A percentile compares a stretch with the other conserved stretches of the same genome.
Evolutionary conservation across 2,329 filamentous ascomycete species (phyloP).

Genomic region (Neofusicoccum parvum): DNA sequence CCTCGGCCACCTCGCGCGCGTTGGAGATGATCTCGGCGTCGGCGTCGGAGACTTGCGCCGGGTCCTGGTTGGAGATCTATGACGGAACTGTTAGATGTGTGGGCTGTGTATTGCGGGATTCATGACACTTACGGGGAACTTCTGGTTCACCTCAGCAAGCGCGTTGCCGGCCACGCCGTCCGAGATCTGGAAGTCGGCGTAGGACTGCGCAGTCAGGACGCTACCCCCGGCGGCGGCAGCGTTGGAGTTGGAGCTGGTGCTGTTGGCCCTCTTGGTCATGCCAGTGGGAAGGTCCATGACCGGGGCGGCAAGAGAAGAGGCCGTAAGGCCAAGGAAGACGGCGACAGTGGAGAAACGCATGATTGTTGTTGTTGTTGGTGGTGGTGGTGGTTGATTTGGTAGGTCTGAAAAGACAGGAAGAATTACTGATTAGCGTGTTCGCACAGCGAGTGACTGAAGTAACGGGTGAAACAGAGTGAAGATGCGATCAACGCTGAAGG

Average conservation of each 20-base stretch:
- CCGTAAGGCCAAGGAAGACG: slow-evolving; percentile 31
- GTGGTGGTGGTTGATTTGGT: background rate
- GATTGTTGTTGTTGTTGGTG: background rate
- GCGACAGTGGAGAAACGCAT: slow-evolving; percentile 27
- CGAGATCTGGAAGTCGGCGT: slow-evolving; percentile 52
- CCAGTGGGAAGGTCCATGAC: slow-evolving; percentile 2
- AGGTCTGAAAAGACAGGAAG: background rate
- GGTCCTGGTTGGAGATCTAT: slow-evolving; percentile 49
- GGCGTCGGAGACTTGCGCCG: slow-evolving; percentile 48
- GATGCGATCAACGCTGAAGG: slow-evolving; percentile 9
- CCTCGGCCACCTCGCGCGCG: slow-evolving; percentile 57
- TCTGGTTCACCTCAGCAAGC: slow-evolving; percentile 55
- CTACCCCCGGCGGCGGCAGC: slow-evolving; percentile 12
- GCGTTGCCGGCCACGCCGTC: slow-evolving; percentile 57
- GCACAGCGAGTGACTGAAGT: slow-evolving; percentile 1
- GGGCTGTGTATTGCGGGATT: too few relatives aligned
- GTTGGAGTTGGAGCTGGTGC: background rate
- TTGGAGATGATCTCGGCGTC: slow-evolving; percentile 56
- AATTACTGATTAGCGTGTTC: slow-evolving; percentile 9
- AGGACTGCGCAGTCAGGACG: slow-evolving; percentile 28
- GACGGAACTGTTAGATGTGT: background rate
- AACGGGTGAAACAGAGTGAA: background rate
- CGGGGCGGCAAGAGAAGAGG: slow-evolving; percentile 32
- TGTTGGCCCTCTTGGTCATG: slow-evolving; percentile 19
- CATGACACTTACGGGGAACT: slow-evolving; percentile 51